These are phyloP conservation scores for Colletotrichum spaethianum DNA, from an alignment of 2,329 filamentous ascomycete genomes.

Conservation along the genomic window DNA sequence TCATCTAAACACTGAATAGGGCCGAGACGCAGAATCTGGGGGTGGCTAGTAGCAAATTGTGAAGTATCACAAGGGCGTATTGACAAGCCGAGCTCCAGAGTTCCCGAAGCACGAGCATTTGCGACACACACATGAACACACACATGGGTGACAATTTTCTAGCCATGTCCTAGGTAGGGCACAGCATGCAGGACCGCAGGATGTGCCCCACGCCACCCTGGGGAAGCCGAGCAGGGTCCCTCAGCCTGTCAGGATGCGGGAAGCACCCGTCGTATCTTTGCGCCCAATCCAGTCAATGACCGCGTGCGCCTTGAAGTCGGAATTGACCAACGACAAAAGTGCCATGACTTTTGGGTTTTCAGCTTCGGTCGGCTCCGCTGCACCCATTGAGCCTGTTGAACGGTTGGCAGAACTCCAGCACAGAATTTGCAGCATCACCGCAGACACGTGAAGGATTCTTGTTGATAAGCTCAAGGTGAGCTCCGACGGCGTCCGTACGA, in stretches of 20 bases:
- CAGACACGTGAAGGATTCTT: constrained; percentile 20
- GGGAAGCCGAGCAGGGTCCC: constrained; percentile 25
- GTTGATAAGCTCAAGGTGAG: constrained; percentile 32
- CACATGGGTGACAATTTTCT: not conserved
- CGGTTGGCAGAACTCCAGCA: not conserved
- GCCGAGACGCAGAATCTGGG: constrained; percentile 1
- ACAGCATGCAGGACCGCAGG: not conserved
- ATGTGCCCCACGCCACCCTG: constrained; percentile 23
- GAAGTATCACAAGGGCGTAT: constrained; percentile 2
- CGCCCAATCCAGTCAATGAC: constrained; percentile 38
- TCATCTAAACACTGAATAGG: not conserved
- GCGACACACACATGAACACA: not conserved
- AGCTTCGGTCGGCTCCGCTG: constrained; percentile 40
- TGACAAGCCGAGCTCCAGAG: constrained; percentile 1
- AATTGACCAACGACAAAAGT: constrained; percentile 29
- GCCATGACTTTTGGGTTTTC: constrained; percentile 21
- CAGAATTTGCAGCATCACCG: not conserved
- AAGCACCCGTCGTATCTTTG: constrained; percentile 34
- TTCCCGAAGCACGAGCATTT: not conserved
- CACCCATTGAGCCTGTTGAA: constrained; percentile 15
- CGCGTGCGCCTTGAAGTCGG: constrained; percentile 28
- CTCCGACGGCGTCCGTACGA: constrained; percentile 10
- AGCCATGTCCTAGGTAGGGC: not conserved
- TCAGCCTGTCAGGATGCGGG: constrained; percentile 13
- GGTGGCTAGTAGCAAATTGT: not conserved